These are phyloP conservation scores for Fusarium ramigenum DNA, from an alignment of 2,329 filamentous ascomycete genomes.

Conservation along the genomic window DNA sequence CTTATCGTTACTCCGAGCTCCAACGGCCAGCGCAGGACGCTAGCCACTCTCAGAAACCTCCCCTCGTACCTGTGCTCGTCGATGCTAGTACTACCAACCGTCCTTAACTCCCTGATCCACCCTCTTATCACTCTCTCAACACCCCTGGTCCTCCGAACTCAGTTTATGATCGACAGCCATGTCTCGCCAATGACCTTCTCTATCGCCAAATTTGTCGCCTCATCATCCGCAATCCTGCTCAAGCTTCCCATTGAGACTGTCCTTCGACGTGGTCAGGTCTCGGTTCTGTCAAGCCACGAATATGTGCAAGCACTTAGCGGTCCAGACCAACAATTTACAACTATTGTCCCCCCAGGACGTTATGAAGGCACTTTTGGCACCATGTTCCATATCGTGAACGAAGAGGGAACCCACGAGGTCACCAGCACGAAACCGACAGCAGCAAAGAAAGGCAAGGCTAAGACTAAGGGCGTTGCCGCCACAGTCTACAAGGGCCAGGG, in stretches of 20 bases:
- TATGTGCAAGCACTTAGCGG: constrained; percentile 61
- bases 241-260: constrained; percentile 94
- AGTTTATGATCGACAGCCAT: constrained; percentile 83
- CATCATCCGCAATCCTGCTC: constrained; percentile 81
- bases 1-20: constrained; percentile 86
- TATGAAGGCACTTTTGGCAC: constrained; percentile 92
- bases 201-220: constrained; percentile 82
- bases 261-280: constrained; percentile 85
- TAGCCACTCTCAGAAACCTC: constrained; percentile 79
- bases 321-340: constrained; percentile 63
- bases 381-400: constrained; percentile 84
- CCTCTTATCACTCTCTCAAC: constrained; percentile 84
- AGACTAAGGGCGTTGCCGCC: constrained; percentile 44
- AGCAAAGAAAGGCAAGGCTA: constrained; percentile 46
- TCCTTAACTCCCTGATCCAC: constrained; percentile 86
- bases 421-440: constrained; percentile 45
- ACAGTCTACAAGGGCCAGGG: constrained; percentile 70
- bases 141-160: constrained; percentile 86
- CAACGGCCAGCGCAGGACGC: constrained; percentile 77
- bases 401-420: constrained; percentile 75
- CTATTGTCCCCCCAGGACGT: constrained; percentile 80
- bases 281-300: constrained; percentile 67
- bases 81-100: constrained; percentile 80
- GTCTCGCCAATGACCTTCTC: constrained; percentile 84
- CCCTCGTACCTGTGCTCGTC: constrained; percentile 80